Base-by-base conservation (phyloP, 768 basidiomycete species). In the Amanita pseudoporphyria region DNA sequence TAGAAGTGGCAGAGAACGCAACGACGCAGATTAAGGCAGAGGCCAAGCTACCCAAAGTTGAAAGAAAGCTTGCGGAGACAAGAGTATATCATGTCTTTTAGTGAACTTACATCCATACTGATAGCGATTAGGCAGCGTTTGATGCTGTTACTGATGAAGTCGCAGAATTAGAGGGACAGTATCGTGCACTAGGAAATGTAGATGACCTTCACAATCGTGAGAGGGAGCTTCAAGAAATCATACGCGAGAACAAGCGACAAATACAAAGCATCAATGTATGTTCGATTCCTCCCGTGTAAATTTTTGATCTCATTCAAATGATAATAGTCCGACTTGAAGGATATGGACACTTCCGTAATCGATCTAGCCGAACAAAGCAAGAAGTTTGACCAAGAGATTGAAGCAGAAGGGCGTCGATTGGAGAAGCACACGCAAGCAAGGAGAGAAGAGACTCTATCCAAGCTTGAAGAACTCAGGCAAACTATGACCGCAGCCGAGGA, bases 401-500 rank as follows among this genome's bases (percentile, higher is more conserved):
- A 56, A 5, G 69, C 68, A 28, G 84, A 86, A 60, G 68, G 71
- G 5, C 65, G 62, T 26, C 78, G 73, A 36, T 70, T 77, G 65
- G 80, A 69, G 52, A 66, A 67, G 5, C 72, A 79, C 53, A 78
- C 78, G 2, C 79, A 84, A 55, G 76, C 67, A 10, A 82, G 81
- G 57, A 80, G 77, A 14, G 78, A 85, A 28, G 75, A 79, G 54
- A 70, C 70, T 3, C 72, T 77, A 39, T 64, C 65, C 18, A 72
- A 76, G 57, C 67, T 89, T 10, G 67, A 74, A 0, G 60, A 61
- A 9, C 74, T 76, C 14, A 72, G 70, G 42, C 61, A 65, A 5
- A 63, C 59, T 3, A 64, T 79, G 14, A 49, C 54, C 1, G 60
- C 58, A 9, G 67, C 71, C 12, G 75, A 83, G 50, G 45, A 53